These are phyloP conservation scores for Diaporthe vaccinii DNA, from an alignment of 2,329 filamentous ascomycete species.

Conservation along the genomic window DNA sequence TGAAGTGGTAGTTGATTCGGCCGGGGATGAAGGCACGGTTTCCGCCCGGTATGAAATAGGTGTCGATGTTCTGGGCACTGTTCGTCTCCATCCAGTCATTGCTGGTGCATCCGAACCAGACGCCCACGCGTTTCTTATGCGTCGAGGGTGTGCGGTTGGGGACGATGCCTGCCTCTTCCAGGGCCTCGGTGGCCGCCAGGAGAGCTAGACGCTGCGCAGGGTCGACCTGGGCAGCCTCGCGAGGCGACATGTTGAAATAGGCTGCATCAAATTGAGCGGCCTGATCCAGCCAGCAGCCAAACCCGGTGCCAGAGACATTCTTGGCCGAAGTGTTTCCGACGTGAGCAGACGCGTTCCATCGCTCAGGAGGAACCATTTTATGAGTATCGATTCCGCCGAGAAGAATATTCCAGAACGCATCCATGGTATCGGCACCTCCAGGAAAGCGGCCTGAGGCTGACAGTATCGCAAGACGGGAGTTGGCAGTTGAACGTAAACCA, in stretches of 20 bases:
- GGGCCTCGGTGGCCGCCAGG: slow-evolving; percentile 25
- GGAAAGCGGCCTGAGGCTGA: neutral
- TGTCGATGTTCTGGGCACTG: slow-evolving; percentile 53
- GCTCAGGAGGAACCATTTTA: slow-evolving; percentile 19
- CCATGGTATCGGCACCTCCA: slow-evolving; percentile 38
- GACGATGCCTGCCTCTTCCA: slow-evolving; percentile 60
- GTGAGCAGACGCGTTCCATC: slow-evolving; percentile 57
- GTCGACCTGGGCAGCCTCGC: slow-evolving; percentile 34
- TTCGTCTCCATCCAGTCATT: slow-evolving; percentile 69
- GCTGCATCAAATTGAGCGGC: slow-evolving; percentile 31
- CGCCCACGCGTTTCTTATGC: slow-evolving; percentile 66
- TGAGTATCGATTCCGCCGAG: slow-evolving; percentile 41
- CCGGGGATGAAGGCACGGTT: slow-evolving; percentile 48
- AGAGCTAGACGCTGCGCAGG: slow-evolving; percentile 33
- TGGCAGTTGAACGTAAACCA: neutral
- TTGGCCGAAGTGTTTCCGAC: slow-evolving; percentile 55
- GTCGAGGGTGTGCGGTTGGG: slow-evolving; percentile 42
- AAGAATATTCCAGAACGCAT: slow-evolving; percentile 44
- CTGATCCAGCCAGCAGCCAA: slow-evolving; percentile 27
- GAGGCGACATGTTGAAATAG: slow-evolving; percentile 38
- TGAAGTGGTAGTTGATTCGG: slow-evolving; percentile 54
- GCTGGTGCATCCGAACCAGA: slow-evolving; percentile 74
- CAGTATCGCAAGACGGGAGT: neutral
- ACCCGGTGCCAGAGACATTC: slow-evolving; percentile 75
- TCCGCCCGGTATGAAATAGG: slow-evolving; percentile 47